phyloP scores from a whole-genome alignment of 1,139 yeast species.

The Scheffersomyces stambukii region DNA sequence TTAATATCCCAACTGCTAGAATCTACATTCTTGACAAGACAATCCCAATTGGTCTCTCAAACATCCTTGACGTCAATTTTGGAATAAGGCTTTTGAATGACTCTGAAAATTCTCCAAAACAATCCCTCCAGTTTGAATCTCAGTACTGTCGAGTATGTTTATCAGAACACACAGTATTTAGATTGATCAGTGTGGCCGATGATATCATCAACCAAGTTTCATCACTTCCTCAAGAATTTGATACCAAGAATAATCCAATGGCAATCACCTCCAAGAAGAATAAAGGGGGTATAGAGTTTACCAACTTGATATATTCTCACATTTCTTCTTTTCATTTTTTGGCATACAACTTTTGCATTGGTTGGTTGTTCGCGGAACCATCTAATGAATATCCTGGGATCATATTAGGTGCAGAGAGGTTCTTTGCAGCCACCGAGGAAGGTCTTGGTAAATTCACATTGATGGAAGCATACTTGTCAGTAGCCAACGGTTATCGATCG shows the following conservation, averaged over 20 bases:
- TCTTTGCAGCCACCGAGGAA: constrained; percentile 59
- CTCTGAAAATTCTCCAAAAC: constrained; percentile 18
- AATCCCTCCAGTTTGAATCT: constrained; percentile 55
- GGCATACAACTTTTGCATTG: constrained; percentile 66
- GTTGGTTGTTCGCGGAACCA: constrained; percentile 59
- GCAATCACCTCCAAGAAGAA: constrained; percentile 1
- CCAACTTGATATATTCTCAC: constrained; percentile 49
- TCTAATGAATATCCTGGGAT: constrained; percentile 58
- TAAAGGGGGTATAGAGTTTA: constrained; percentile 39
- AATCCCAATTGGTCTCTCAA: constrained; percentile 43
- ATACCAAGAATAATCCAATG: background rate
- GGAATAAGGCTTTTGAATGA: constrained; percentile 35
- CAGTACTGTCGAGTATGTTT: constrained; percentile 54
- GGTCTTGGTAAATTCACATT: constrained; percentile 63
- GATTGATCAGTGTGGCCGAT: constrained; percentile 24
- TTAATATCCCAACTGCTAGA: constrained; percentile 39
- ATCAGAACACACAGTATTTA: constrained; percentile 48
- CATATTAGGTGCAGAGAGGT: constrained; percentile 70
- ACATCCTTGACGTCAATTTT: constrained; percentile 39
- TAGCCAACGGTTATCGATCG: constrained; percentile 58
- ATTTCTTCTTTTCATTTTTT: constrained; percentile 53
- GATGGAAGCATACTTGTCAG: constrained; percentile 60
- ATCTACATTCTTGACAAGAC: constrained; percentile 31
- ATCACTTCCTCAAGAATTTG: constrained; percentile 2
- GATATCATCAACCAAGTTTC: constrained; percentile 6